Conservation (phyloP, 1,284 basidiomycete species). For the Singerocomus inundabilis region DNA sequence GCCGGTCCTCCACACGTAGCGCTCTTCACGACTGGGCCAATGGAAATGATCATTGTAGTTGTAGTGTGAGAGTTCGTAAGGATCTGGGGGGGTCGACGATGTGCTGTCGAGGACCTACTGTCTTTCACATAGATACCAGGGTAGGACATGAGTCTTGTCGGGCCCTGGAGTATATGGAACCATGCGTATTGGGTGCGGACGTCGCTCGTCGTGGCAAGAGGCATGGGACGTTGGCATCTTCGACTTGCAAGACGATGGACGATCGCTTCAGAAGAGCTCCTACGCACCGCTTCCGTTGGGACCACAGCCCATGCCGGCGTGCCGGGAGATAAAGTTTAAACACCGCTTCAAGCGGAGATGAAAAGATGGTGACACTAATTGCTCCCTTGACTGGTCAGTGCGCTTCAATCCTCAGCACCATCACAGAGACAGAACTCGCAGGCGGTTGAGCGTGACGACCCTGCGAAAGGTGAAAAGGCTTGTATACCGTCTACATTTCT, state of each 20-base stretch:
- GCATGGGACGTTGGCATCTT: conserved; percentile 1
- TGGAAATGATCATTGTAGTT: conserved; percentile 10
- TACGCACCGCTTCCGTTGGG: conserved; percentile 24
- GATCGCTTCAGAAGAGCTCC: conserved; percentile 24
- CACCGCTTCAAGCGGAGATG: conserved; percentile 30
- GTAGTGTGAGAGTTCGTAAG: conserved; percentile 4
- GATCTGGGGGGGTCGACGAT: neutral
- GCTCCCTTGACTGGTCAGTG: conserved; percentile 33
- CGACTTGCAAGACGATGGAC: conserved; percentile 17
- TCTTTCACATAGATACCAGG: neutral
- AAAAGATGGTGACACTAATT: conserved; percentile 28
- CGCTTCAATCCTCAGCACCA: conserved; percentile 40
- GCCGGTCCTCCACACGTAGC: conserved; percentile 7
- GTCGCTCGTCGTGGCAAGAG: conserved; percentile 1
- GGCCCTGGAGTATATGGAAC: neutral
- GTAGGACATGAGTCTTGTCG: neutral
- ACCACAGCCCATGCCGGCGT: conserved; percentile 24
- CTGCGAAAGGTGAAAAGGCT: conserved; percentile 41
- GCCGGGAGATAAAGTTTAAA: conserved; percentile 25
- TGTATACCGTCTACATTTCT: conserved; percentile 37
- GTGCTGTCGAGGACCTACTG: conserved; percentile 9
- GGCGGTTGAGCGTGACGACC: conserved; percentile 37
- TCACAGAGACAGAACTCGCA: conserved; percentile 42
- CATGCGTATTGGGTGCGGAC: neutral
- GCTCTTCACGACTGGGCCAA: conserved; percentile 13